A percentile compares a stretch with the other conserved stretches of the same genome.
phyloP scores from a whole-genome alignment of 2,329 filamentous ascomycete genomes.

The Phoma sp. region DNA sequence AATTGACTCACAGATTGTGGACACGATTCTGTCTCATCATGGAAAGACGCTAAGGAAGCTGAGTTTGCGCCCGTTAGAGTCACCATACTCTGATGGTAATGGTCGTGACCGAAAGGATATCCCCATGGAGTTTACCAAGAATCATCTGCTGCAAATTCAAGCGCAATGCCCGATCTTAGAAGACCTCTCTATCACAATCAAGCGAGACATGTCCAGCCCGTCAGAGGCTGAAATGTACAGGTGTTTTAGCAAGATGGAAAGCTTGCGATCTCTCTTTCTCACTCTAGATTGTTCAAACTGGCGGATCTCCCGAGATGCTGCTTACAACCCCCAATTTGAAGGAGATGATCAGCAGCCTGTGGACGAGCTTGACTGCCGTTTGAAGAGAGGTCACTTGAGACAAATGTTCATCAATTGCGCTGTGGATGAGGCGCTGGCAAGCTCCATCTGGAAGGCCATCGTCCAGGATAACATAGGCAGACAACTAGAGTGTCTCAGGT shows the following conservation, averaged over 20 bases:
- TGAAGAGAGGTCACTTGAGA: conserved; percentile 21
- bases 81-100: background rate
- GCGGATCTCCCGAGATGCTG: conserved; percentile 15
- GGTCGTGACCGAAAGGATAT: conserved; percentile 19
- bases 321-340: conserved; percentile 21
- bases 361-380: background rate
- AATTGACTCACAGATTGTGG: conserved; percentile 20
- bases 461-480: conserved; percentile 22
- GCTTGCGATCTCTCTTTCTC: conserved; percentile 23
- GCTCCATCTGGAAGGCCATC: conserved; percentile 27
- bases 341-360: conserved; percentile 20
- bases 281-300: conserved; percentile 26
- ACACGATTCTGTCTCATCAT: conserved; percentile 21
- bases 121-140: conserved; percentile 25
- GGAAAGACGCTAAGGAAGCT: background rate
- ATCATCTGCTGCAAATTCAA: conserved; percentile 22
- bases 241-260: conserved; percentile 24
- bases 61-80: background rate
- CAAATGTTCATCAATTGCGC: conserved; percentile 29
- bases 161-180: conserved; percentile 20
- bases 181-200: conserved; percentile 26
- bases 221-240: conserved; percentile 26
- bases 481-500: conserved; percentile 26
- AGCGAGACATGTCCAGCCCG: conserved; percentile 24
- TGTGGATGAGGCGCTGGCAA: conserved; percentile 29